Percentiles rank a stretch among this genome's conserved stretches.
Evolutionary conservation across 768 basidiomycete species (phyloP).

Genomic region (Tephrocybe sp.): DNA sequence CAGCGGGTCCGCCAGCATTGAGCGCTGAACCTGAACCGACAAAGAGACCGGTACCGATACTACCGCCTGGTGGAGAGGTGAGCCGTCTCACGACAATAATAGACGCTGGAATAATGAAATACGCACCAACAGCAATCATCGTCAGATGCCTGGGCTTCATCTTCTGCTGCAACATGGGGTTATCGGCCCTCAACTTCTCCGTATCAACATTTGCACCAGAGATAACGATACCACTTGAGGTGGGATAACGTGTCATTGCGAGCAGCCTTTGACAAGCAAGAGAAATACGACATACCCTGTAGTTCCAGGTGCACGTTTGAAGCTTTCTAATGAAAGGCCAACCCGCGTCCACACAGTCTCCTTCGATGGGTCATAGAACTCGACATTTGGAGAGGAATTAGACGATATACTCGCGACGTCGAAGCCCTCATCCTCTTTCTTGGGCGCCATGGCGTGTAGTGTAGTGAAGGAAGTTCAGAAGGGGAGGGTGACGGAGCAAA

Average conservation of each 20-base stretch:
- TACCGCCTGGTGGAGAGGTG: conserved; percentile 31
- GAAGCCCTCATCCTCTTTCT: conserved; percentile 32
- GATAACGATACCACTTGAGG: conserved; percentile 35
- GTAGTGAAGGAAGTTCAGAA: conserved; percentile 1
- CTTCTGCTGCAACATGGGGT: conserved; percentile 46
- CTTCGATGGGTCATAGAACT: conserved; percentile 47
- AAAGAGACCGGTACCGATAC: conserved; percentile 48
- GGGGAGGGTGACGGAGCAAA: conserved; percentile 5
- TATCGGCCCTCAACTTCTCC: conserved; percentile 35
- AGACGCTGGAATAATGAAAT: neutral
- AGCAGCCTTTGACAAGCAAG: neutral
- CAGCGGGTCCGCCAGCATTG: conserved; percentile 39
- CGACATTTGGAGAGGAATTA: conserved; percentile 23
- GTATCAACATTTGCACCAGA: conserved; percentile 35
- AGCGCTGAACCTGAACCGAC: conserved; percentile 44
- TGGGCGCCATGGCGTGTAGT: conserved; percentile 22
- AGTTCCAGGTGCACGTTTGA: conserved; percentile 45
- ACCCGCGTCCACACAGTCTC: conserved; percentile 43
- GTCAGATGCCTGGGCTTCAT: conserved; percentile 46
- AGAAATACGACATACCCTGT: conserved; percentile 34
- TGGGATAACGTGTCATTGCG: neutral
- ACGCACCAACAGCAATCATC: conserved; percentile 49
- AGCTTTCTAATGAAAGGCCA: conserved; percentile 40
- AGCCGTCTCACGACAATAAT: neutral
- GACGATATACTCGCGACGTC: conserved; percentile 31